Base-by-base conservation (phyloP, 257 asterid genomes). In the Handroanthus guayacan region DNA sequence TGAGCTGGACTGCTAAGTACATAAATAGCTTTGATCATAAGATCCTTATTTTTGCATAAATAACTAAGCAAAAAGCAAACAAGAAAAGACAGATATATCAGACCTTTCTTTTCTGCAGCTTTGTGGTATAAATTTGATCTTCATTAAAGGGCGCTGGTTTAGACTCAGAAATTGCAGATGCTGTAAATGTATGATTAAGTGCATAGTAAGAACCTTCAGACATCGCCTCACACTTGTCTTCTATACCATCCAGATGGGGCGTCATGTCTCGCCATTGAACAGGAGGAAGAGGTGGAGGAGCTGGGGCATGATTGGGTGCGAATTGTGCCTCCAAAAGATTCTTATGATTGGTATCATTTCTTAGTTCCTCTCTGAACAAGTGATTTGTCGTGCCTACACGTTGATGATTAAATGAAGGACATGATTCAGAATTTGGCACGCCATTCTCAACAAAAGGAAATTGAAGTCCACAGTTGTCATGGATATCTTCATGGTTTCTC, bases 221-320 rank as follows among this genome's bases (percentile, higher is more conserved):
- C 44, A 54, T 54, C 38, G 48, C 17, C 51, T 70, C 79, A 66
- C 76, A 69, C 60, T 60, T 79, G 38, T 86, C 79, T 67, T 84
- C 88, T 45, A 58, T 66, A 18, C 64, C 78, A 68, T 86, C 85
- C 58, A 60, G 70, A 71, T 45, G 78, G 50, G 86, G 81, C 69
- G 48, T 80, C 67, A 55, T 74, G 66, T 73, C 84, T 66, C 82
- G 88, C 96, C 97, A 83, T 56, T 87, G 83, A 36, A 81, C 79
- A 79, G 94, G 93, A 76, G 95, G 95, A 38, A 85, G 84, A 68
- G 97, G 93, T 76, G 97, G 94, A 68, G 92, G 93, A 71, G 82
- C 79, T 52, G 92, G 93, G 72, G 82, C 79, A 57, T 86, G 85
- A 39, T 64, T 52, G 76, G 76, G 75, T 67, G 43, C 71, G 67